Percentiles rank a stretch among this genome's conserved stretches.
Evolutionary conservation across 768 basidiomycete species (phyloP).

Genomic region (Rossbeevera mucosa): DNA sequence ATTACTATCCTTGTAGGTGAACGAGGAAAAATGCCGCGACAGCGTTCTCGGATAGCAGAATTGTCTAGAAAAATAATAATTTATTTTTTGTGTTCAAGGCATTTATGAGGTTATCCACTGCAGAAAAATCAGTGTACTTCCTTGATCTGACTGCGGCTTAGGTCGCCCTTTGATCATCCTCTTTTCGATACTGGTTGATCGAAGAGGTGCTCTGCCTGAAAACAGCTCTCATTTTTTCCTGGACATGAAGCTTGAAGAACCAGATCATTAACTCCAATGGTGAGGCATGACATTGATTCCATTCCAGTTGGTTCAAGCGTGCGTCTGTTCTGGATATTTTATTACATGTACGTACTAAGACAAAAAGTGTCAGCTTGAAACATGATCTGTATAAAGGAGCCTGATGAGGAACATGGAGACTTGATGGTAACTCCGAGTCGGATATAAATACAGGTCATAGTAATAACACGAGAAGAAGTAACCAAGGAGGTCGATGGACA

Average conservation of each 20-base stretch:
- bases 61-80: no score
- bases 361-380: background rate
- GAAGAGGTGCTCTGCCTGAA: no score
- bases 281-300: background rate
- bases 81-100: no score
- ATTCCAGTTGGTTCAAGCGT: background rate
- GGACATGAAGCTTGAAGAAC: no score
- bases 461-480: background rate
- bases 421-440: background rate
- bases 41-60: background rate
- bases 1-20: no score
- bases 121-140: no score
- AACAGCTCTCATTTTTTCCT: no score
- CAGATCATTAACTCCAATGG: no score
- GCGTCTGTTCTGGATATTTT: background rate
- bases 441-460: conserved; percentile 6
- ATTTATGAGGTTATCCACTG: no score
- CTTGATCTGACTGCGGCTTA: no score
- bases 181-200: no score
- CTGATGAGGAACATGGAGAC: background rate
- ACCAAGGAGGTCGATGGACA: conserved; percentile 5
- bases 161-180: no score
- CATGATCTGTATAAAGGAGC: background rate
- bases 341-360: background rate
- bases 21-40: background rate